Evolutionary conservation across 768 basidiomycete species (phyloP).

Genomic region (Trametes meyenii): DNA sequence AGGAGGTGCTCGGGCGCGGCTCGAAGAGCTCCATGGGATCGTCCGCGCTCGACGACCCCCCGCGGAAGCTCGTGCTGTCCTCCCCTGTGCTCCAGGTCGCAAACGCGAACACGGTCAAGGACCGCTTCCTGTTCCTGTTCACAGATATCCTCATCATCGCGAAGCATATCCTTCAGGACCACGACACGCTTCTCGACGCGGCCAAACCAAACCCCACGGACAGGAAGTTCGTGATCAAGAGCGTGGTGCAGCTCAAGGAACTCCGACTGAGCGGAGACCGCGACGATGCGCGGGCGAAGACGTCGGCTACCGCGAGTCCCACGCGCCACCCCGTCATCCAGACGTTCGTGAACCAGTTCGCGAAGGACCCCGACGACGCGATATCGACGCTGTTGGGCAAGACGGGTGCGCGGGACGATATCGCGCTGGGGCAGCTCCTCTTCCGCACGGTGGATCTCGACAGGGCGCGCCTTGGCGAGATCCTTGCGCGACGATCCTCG

Average conservation of each 20-base stretch:
- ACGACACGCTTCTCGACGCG: constrained; percentile 61
- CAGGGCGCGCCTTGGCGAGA: constrained; percentile 79
- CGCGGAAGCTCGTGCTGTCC: constrained; percentile 81
- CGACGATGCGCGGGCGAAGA: constrained; percentile 55
- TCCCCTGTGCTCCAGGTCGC: constrained; percentile 93
- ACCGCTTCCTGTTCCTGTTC: constrained; percentile 97
- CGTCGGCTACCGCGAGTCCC: constrained; percentile 38
- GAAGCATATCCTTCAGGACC: constrained; percentile 79
- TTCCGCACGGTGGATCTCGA: constrained; percentile 88
- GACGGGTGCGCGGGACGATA: constrained; percentile 61
- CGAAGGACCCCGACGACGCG: constrained; percentile 78
- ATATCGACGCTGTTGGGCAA: constrained; percentile 70
- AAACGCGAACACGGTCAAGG: constrained; percentile 91
- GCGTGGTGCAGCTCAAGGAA: constrained; percentile 76
- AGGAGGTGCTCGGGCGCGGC: constrained; percentile 68
- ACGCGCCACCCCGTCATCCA: constrained; percentile 65
- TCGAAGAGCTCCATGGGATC: constrained; percentile 60
- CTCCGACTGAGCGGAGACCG: constrained; percentile 73
- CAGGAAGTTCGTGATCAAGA: constrained; percentile 86
- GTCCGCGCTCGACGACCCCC: constrained; percentile 78
- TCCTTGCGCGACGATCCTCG: constrained; percentile 74
- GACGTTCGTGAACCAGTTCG: constrained; percentile 78
- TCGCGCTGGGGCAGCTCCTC: constrained; percentile 71
- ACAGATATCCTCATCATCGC: constrained; percentile 92
- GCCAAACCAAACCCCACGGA: constrained; percentile 62